Percentiles rank a stretch among this genome's conserved stretches.
phyloP scores from a whole-genome alignment of 495 filamentous ascomycete genomes.

The Aspergillus bridgeri region DNA sequence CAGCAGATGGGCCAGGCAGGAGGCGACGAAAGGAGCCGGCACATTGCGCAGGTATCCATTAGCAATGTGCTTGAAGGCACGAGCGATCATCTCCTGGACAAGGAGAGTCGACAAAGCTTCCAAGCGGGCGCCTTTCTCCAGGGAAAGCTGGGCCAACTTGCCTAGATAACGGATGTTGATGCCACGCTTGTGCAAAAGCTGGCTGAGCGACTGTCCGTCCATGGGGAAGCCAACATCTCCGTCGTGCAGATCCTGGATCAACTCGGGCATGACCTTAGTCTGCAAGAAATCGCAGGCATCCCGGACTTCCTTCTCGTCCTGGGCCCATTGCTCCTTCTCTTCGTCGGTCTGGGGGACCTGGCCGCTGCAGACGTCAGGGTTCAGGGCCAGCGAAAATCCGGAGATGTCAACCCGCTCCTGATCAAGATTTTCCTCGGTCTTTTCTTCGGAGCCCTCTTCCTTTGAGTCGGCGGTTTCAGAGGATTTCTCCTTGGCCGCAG shows the following conservation, averaged over 20 bases:
- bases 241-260: conserved; percentile 80
- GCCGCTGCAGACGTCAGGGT: conserved; percentile 93
- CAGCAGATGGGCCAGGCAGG: conserved; percentile 81
- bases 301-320: conserved; percentile 87
- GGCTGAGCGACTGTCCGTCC: conserved; percentile 88
- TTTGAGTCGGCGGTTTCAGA: conserved; percentile 26
- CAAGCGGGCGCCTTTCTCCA: conserved; percentile 65
- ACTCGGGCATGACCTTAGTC: conserved; percentile 66
- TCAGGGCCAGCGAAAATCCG: conserved; percentile 80
- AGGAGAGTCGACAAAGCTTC: conserved; percentile 71
- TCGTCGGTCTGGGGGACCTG: conserved; percentile 86
- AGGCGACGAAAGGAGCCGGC: conserved; percentile 69
- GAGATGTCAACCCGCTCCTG: conserved; percentile 75
- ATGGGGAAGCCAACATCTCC: conserved; percentile 96
- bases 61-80: conserved; percentile 90
- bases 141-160: conserved; percentile 66
- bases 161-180: conserved; percentile 97
- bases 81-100: conserved; percentile 87
- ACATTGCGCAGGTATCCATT: conserved; percentile 75
- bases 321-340: conserved; percentile 78
- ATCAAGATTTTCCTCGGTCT: conserved; percentile 35
- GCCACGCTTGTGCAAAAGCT: conserved; percentile 92
- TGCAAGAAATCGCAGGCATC: conserved; percentile 76
- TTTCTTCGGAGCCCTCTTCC: conserved; percentile 27
- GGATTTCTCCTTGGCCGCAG: conserved; percentile 42